phyloP scores from a whole-genome alignment of 345 rosid species.

The Passiflora organensis region DNA sequence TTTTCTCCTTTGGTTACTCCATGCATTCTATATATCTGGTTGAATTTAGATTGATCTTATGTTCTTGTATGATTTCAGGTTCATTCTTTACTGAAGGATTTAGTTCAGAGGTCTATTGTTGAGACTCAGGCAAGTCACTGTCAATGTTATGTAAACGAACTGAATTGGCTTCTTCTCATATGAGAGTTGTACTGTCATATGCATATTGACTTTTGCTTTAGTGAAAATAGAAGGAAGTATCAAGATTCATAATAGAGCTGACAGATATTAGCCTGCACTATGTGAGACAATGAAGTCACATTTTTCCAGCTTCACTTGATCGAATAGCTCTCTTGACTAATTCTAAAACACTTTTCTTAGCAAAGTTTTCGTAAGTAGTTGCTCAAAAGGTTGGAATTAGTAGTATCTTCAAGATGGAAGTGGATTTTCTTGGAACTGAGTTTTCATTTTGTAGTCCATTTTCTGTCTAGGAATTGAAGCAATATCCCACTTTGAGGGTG shows the following conservation, averaged over 20 bases:
- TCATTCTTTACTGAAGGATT: slow-evolving; percentile 78
- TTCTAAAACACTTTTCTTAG: no score
- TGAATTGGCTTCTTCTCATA: background rate
- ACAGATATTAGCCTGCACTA: background rate
- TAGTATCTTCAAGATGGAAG: no score
- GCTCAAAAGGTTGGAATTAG: no score
- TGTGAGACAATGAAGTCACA: background rate
- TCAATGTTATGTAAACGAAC: background rate
- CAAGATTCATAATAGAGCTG: slow-evolving; percentile 1
- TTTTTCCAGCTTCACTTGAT: background rate
- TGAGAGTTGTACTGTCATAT: background rate
- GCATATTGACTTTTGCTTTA: background rate
- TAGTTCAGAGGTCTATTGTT: slow-evolving; percentile 68
- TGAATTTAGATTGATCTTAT: slow-evolving; percentile 2
- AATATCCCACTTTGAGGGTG: slow-evolving; percentile 79
- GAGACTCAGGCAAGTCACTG: slow-evolving; percentile 54
- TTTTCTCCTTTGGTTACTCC: background rate
- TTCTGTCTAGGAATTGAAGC: slow-evolving; percentile 70
- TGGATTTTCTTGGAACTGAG: background rate
- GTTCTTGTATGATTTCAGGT: slow-evolving; percentile 37
- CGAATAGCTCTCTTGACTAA: background rate
- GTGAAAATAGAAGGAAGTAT: background rate
- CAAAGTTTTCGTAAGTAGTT: no score
- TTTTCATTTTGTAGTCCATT: background rate
- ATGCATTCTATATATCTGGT: background rate